These are phyloP conservation scores for Irpex lacteus DNA, from an alignment of 1,284 basidiomycete species.

Conservation along the genomic window DNA sequence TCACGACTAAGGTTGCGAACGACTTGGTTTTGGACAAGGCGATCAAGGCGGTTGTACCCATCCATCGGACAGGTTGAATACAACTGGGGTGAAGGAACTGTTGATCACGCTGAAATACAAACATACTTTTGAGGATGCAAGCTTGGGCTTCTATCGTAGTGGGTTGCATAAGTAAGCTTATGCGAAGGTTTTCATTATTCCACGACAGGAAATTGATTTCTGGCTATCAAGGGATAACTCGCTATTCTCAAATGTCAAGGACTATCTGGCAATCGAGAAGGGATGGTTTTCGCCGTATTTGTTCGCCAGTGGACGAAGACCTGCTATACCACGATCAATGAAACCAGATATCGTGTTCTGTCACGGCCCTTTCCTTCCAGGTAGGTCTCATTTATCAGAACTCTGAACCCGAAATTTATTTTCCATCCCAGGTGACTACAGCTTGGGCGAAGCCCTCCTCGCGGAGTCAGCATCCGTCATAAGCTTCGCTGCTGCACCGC, in stretches of 20 bases:
- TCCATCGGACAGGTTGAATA: constrained; percentile 53
- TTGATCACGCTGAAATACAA: constrained; percentile 62
- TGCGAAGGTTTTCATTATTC: constrained; percentile 4
- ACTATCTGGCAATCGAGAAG: constrained; percentile 61
- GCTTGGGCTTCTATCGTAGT: constrained; percentile 59
- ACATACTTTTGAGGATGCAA: constrained; percentile 55
- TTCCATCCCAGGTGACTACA: constrained; percentile 48
- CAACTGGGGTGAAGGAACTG: constrained; percentile 55
- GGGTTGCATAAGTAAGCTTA: constrained; percentile 50
- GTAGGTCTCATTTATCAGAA: constrained; percentile 26
- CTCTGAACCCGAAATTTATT: constrained; percentile 5
- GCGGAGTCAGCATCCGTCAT: constrained; percentile 52
- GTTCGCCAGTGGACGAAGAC: constrained; percentile 57
- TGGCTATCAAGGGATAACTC: constrained; percentile 41
- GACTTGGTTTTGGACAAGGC: constrained; percentile 53
- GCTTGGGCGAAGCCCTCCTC: constrained; percentile 55
- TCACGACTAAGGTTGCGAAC: constrained; percentile 47
- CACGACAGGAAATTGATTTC: too few relatives aligned
- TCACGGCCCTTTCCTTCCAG: constrained; percentile 60
- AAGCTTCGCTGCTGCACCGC: constrained; percentile 37
- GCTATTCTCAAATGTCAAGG: constrained; percentile 59
- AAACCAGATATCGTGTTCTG: constrained; percentile 67
- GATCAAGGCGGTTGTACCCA: constrained; percentile 46
- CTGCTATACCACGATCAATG: constrained; percentile 58
- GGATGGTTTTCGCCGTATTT: constrained; percentile 69